Evolutionary conservation across 257 asterid genomes (phyloP).

Genomic region (Asclepias syriaca): DNA sequence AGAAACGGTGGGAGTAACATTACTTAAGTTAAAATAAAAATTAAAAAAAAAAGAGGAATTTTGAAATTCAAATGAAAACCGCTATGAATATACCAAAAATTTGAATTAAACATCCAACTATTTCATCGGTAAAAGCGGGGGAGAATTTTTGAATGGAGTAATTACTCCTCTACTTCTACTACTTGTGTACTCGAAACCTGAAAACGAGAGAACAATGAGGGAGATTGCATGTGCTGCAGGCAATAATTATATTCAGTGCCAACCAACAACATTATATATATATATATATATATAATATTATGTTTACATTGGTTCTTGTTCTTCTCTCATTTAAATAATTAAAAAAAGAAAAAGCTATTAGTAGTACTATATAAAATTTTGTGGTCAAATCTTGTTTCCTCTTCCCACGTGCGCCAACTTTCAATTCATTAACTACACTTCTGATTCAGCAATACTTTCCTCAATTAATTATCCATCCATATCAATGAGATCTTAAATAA

Average conservation of each 20-base stretch:
- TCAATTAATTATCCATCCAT: no score
- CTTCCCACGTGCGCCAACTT: slow-evolving; percentile 16
- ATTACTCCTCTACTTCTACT: background rate
- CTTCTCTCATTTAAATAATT: background rate
- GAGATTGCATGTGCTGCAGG: slow-evolving; percentile 11
- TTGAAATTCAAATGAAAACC: background rate
- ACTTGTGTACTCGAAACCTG: background rate
- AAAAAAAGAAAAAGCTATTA: no score
- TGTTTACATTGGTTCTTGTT: background rate
- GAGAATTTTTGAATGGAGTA: background rate
- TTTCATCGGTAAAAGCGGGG: background rate
- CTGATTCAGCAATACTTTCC: no score
- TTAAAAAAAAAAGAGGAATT: no score
- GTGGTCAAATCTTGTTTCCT: slow-evolving; percentile 1
- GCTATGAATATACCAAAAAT: background rate
- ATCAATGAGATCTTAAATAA: no score
- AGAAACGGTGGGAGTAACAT: no score
- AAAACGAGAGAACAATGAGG: background rate
- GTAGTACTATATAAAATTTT: background rate
- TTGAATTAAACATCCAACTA: background rate
- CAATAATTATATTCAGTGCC: slow-evolving; percentile 13
- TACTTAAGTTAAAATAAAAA: no score
- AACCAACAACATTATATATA: background rate
- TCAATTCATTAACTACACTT: background rate
- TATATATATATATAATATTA: no score